Percentiles rank a stretch among this genome's conserved stretches.
phyloP scores from a whole-genome alignment of 805 yeast genomes.

The Starmerella floris region DNA sequence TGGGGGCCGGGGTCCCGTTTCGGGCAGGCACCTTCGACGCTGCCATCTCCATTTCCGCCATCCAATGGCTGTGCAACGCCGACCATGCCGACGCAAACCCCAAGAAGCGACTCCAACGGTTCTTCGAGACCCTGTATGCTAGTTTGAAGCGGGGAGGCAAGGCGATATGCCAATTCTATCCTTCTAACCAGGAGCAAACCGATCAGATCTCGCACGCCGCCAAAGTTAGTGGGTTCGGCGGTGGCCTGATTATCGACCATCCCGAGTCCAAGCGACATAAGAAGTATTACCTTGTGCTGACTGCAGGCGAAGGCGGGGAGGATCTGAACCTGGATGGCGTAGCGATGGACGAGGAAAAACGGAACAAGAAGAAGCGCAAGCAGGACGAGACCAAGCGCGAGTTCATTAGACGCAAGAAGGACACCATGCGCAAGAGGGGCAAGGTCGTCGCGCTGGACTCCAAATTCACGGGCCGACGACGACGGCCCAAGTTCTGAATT shows the following conservation, averaged over 20 bases:
- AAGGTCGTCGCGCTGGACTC: constrained; percentile 77
- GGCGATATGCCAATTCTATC: constrained; percentile 94
- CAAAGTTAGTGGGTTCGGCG: constrained; percentile 87
- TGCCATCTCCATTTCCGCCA: constrained; percentile 85
- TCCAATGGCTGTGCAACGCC: constrained; percentile 97
- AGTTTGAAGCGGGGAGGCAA: constrained; percentile 86
- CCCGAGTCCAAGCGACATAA: constrained; percentile 85
- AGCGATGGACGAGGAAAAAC: constrained; percentile 42
- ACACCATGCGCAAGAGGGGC: constrained; percentile 82
- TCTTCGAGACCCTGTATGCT: constrained; percentile 80
- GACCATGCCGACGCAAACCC: constrained; percentile 77
- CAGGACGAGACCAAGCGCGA: constrained; percentile 63
- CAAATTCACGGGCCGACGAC: constrained; percentile 77
- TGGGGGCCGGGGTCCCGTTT: constrained; percentile 89
- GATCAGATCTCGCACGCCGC: constrained; percentile 71
- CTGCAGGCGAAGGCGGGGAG: constrained; percentile 70
- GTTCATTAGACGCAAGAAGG: constrained; percentile 82
- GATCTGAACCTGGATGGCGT: constrained; percentile 69
- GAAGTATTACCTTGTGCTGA: constrained; percentile 78
- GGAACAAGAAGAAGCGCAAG: constrained; percentile 33
- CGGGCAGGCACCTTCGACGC: constrained; percentile 96
- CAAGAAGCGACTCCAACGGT: constrained; percentile 58
- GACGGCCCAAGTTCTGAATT: constrained; percentile 49
- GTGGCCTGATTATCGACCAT: constrained; percentile 88
- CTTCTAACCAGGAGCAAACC: constrained; percentile 74